Evolutionary conservation across 2,329 filamentous ascomycete genomes (phyloP), one percentile per base, ranked within the genome.

Genomic region (Hypoxylon sp.): DNA sequence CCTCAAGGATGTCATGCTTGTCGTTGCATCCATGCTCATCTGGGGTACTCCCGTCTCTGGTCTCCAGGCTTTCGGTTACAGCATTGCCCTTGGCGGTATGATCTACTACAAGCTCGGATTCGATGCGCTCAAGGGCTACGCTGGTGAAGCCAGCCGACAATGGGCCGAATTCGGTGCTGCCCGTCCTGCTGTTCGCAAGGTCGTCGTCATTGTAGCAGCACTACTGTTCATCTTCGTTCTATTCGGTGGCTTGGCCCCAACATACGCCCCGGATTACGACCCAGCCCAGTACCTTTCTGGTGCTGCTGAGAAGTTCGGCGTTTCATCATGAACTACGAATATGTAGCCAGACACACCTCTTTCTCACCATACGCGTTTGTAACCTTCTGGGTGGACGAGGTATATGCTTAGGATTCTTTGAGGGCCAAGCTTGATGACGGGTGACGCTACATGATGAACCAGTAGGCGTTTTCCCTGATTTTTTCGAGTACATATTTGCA

Each of bases 161-260:
- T 97, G 93, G 93, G 90, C 91, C 53, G 93, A 97, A 75, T 93
- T 96, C 72, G 93, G 93, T 62, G 88, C 88, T 73, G 85, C 85
- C 70, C 91, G 90, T 76, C 94, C 94, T 11, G 86, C 89, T 48
- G 83, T 92, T 74, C 91, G 93, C 81, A 94, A 95, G 82, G 78
- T 94, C 54, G 82, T 93, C 68, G 83, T 96, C 71, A 87, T 95
- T 65, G 86, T 83, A 53, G 79, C 85, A 24, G 84, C 86, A 18
- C 77, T 92, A 61, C 78, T 91, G 68, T 80, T 86, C 54, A 79
- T 95, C 71, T 89, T 96, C 79, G 78, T 92, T 70, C 78, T 96
- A 18, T 86, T 96, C 61, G 87, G 87, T 65, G 87, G 88, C 40
- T 79, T 92, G 68, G 89, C 88, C 49, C 89, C 89, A 20, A 83